Percentiles rank a stretch among this genome's conserved stretches.
phyloP scores from a whole-genome alignment of 495 filamentous ascomycete genomes.

The Tuber borchii region DNA sequence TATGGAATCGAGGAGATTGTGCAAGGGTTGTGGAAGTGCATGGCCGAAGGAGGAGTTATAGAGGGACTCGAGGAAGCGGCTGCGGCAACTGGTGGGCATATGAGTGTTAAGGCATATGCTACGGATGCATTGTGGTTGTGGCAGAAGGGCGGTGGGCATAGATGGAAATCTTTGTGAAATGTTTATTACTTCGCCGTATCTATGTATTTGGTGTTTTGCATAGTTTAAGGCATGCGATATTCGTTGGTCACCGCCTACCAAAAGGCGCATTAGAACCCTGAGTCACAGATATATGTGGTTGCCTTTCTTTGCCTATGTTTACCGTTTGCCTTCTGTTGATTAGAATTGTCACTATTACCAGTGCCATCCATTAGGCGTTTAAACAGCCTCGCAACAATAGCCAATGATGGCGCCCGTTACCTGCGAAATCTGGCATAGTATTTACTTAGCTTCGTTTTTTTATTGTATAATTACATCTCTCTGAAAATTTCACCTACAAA shows the following conservation, averaged over 20 bases:
- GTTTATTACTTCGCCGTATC: background rate
- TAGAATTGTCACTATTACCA: background rate
- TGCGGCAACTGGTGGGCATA: conserved; percentile 50
- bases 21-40: conserved; percentile 63
- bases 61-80: conserved; percentile 65
- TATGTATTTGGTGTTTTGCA: background rate
- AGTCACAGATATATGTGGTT: background rate
- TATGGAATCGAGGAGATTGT: conserved; percentile 60
- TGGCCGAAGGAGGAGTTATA: conserved; percentile 71
- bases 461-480: background rate
- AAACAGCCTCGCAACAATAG: background rate
- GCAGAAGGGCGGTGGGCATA: conserved; percentile 41
- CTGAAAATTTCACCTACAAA: background rate
- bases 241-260: background rate
- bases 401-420: background rate
- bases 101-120: conserved; percentile 68
- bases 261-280: background rate
- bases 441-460: too few relatives aligned
- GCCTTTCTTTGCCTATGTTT: background rate
- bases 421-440: background rate
- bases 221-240: background rate
- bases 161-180: conserved; percentile 37
- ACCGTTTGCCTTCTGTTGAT: background rate
- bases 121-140: conserved; percentile 80
- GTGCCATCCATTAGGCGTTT: background rate